phyloP scores from a whole-genome alignment of 2,329 filamentous ascomycete genomes.

The Gremmenia infestans region DNA sequence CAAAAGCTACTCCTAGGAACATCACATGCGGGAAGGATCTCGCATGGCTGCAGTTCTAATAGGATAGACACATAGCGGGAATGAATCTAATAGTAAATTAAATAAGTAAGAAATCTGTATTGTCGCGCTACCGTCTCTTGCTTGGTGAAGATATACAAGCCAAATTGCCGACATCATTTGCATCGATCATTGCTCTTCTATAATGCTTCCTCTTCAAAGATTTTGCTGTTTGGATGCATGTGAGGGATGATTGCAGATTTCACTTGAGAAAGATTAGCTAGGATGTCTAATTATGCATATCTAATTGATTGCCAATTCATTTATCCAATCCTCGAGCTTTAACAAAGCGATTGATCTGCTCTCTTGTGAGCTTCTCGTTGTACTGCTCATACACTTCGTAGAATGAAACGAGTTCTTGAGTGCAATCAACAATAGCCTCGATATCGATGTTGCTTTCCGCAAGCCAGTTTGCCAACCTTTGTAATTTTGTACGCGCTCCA shows the following conservation, averaged over 20 bases:
- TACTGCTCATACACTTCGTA: slow-evolving; percentile 49
- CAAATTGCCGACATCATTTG: too few relatives aligned
- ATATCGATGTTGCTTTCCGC: slow-evolving; percentile 67
- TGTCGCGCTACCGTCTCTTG: too few relatives aligned
- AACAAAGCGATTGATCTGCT: slow-evolving; percentile 34
- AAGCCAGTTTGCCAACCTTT: slow-evolving; percentile 61
- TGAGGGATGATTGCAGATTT: not conserved
- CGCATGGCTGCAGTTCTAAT: too few relatives aligned
- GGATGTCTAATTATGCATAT: not conserved
- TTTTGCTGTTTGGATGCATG: not conserved
- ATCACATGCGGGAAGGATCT: too few relatives aligned
- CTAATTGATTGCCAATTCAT: slow-evolving; percentile 13
- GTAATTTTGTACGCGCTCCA: slow-evolving; percentile 31
- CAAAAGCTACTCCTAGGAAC: too few relatives aligned
- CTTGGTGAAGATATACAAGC: too few relatives aligned
- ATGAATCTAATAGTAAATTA: too few relatives aligned
- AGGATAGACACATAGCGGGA: too few relatives aligned
- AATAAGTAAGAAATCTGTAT: too few relatives aligned
- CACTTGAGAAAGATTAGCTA: not conserved
- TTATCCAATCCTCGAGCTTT: slow-evolving; percentile 33
- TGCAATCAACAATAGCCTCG: slow-evolving; percentile 62
- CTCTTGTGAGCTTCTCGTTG: slow-evolving; percentile 33
- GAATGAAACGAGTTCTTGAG: slow-evolving; percentile 66
- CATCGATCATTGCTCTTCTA: too few relatives aligned
- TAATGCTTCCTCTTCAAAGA: too few relatives aligned